A percentile compares a stretch with the other conserved stretches of the same genome.
Conservation (phyloP, 257 asterid genomes). For the Nicotiana obtusifolia region DNA sequence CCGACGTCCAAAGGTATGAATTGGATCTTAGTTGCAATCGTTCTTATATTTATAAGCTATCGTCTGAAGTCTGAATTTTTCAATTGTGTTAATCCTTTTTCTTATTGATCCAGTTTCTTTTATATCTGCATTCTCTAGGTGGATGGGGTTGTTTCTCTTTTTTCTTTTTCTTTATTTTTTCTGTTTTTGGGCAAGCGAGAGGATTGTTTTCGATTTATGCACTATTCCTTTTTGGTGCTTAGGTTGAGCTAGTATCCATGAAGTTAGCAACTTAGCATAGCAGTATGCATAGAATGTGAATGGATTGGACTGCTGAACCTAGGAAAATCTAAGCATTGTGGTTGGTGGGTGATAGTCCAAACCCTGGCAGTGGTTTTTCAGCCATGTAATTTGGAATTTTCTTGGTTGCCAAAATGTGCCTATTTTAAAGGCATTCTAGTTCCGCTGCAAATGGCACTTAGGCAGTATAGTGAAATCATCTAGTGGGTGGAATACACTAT, state of each 20-base stretch:
- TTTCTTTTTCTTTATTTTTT: not conserved
- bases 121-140: not conserved
- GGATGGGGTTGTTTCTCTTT: not conserved
- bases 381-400: not conserved
- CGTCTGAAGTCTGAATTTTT: not conserved
- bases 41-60: not conserved
- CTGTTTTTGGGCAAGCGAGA: not conserved
- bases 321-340: not conserved
- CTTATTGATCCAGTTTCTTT: not conserved
- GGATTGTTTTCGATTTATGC: not conserved
- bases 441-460: not conserved
- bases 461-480: not conserved
- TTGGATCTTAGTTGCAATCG: constrained; percentile 10
- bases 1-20: constrained; percentile 77
- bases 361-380: not conserved
- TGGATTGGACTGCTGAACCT: not conserved
- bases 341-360: not conserved
- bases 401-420: not conserved
- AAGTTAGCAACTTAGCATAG: not conserved
- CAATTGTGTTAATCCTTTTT: not conserved
- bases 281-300: not conserved
- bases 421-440: not conserved
- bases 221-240: not conserved
- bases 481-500: not conserved
- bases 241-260: not conserved